These are phyloP conservation scores for Knoxdaviesia capensis DNA, from an alignment of 2,329 filamentous ascomycete species.

Conservation along the genomic window DNA sequence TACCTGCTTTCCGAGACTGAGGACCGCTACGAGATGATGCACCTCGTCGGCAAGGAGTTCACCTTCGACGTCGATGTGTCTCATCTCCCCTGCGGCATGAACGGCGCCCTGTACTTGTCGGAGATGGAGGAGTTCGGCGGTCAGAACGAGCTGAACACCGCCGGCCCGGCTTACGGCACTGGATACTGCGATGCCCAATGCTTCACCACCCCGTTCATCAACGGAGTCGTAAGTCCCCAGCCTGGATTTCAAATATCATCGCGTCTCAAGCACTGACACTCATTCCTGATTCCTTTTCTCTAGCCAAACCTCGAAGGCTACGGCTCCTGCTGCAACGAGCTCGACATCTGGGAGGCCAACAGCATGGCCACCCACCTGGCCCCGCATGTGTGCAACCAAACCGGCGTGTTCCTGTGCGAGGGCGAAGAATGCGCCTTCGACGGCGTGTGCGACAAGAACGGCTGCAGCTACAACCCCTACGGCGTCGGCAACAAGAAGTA, in stretches of 20 bases:
- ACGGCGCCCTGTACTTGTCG: slow-evolving; percentile 43
- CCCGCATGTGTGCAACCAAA: slow-evolving; percentile 25
- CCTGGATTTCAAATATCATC: too few species aligned
- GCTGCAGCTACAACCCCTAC: slow-evolving; percentile 24
- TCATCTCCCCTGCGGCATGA: slow-evolving; percentile 43
- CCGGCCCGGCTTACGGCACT: slow-evolving; percentile 38
- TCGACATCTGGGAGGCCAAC: slow-evolving; percentile 37
- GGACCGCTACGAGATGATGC: slow-evolving; percentile 36
- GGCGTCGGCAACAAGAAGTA: slow-evolving; percentile 10
- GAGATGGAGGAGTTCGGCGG: slow-evolving; percentile 39
- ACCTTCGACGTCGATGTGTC: slow-evolving; percentile 47
- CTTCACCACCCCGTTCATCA: slow-evolving; percentile 27
- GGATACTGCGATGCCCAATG: slow-evolving; percentile 46
- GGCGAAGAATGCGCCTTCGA: slow-evolving; percentile 17
- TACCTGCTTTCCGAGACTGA: slow-evolving; percentile 36
- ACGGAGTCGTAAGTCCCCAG: slow-evolving; percentile 18
- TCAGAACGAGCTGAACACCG: slow-evolving; percentile 28
- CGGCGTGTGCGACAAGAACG: slow-evolving; percentile 22
- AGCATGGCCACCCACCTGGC: slow-evolving; percentile 21
- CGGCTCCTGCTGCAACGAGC: slow-evolving; percentile 31
- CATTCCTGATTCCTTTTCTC: slow-evolving; percentile 7
- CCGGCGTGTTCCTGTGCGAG: slow-evolving; percentile 21
- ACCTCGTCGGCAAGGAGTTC: slow-evolving; percentile 40
- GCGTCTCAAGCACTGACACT: neutral
- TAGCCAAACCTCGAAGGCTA: slow-evolving; percentile 18